A percentile compares a stretch with the other conserved stretches of the same genome.
Evolutionary conservation across 148 eudicot species (phyloP).

Genomic region (Cornus kousa): DNA sequence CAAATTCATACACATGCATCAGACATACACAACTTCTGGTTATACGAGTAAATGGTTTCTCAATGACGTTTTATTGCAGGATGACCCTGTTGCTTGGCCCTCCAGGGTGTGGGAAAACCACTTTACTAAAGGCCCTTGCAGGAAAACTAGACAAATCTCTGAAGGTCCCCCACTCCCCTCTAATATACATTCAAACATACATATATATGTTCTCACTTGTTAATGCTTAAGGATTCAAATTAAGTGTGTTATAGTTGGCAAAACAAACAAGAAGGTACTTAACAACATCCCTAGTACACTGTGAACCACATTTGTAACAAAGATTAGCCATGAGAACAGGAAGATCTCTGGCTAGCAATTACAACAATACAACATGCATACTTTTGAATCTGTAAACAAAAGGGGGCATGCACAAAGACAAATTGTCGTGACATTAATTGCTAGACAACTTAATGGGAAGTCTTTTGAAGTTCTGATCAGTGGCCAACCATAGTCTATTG

Average conservation of each 20-base stretch:
- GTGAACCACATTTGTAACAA: neutral
- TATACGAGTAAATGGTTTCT: neutral
- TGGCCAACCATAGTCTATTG: too few relatives aligned
- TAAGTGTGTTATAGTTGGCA: neutral
- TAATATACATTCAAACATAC: too few relatives aligned
- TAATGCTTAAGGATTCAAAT: too few relatives aligned
- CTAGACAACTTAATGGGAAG: neutral
- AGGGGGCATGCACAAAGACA: neutral
- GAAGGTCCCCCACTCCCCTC: constrained; percentile 24
- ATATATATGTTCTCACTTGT: neutral
- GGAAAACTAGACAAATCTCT: constrained; percentile 58
- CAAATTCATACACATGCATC: neutral
- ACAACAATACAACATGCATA: neutral
- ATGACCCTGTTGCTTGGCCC: constrained; percentile 71
- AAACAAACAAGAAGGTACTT: neutral
- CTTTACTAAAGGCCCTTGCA: constrained; percentile 60
- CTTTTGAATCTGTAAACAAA: neutral
- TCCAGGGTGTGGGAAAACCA: constrained; percentile 75
- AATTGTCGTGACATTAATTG: too few relatives aligned
- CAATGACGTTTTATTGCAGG: constrained; percentile 28
- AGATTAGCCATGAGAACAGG: too few relatives aligned
- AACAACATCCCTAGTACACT: neutral
- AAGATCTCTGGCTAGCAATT: too few relatives aligned
- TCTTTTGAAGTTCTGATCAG: neutral
- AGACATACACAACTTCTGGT: neutral